phyloP scores from a whole-genome alignment of 371 early-diverging fungal species.

The Rhizomucor pusillus region DNA sequence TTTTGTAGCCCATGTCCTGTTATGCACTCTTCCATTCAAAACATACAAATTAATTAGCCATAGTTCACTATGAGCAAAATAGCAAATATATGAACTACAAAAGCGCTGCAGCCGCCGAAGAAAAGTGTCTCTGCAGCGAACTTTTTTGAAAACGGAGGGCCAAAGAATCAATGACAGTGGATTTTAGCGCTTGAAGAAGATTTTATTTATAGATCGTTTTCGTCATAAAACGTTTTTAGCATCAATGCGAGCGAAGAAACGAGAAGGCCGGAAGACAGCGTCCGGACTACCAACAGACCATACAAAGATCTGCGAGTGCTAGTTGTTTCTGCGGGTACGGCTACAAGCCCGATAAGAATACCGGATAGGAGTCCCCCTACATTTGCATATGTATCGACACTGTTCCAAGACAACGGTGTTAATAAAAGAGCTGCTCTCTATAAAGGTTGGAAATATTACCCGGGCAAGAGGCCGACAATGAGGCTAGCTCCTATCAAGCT shows the following conservation, averaged over 20 bases:
- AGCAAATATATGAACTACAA: too few species aligned
- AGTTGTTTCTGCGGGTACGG: conserved; percentile 31
- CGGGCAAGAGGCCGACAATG: conserved; percentile 67
- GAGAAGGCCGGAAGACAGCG: background rate
- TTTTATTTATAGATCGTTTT: background rate
- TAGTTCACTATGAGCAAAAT: too few species aligned
- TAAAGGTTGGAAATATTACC: conserved; percentile 74
- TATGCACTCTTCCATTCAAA: too few species aligned
- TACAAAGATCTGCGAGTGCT: background rate
- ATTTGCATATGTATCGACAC: conserved; percentile 60
- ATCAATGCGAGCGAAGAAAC: background rate
- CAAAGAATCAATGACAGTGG: too few species aligned
- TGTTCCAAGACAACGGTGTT: conserved; percentile 4
- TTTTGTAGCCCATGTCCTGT: too few species aligned
- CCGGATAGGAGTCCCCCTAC: conserved; percentile 63
- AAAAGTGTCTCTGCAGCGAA: too few species aligned
- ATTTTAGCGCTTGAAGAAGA: too few species aligned
- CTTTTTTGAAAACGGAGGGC: too few species aligned
- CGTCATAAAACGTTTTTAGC: conserved; percentile 7
- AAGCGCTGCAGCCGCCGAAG: too few species aligned
- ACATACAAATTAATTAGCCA: too few species aligned
- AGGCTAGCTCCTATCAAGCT: conserved; percentile 12
- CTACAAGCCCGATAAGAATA: conserved; percentile 37
- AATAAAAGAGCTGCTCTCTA: conserved; percentile 52
- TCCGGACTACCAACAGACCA: conserved; percentile 7